phyloP scores from a whole-genome alignment of 805 yeast species.

The Wickerhamiella siamensis region DNA sequence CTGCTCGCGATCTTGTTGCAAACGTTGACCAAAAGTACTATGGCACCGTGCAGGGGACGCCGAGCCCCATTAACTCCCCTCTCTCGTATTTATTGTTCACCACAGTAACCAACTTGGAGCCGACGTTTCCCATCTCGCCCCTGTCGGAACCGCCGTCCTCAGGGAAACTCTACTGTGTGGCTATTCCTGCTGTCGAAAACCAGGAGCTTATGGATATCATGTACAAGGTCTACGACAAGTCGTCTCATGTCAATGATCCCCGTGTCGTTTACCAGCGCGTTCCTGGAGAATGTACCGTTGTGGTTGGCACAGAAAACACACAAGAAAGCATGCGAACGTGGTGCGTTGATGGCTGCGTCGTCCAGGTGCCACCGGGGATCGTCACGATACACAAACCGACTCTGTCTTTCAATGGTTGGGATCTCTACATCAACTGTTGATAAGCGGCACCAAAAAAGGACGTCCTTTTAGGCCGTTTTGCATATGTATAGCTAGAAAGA shows the following conservation, averaged over 20 bases:
- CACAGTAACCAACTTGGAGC: conserved; percentile 42
- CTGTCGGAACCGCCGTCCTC: conserved; percentile 32
- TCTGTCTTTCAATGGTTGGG: conserved; percentile 20
- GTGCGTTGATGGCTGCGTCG: conserved; percentile 55
- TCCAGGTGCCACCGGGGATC: conserved; percentile 20
- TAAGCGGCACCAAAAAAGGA: no score
- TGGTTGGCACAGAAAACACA: conserved; percentile 21
- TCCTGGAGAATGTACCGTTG: conserved; percentile 4
- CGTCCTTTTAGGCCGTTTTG: no score
- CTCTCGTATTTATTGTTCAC: conserved; percentile 48
- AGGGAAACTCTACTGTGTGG: conserved; percentile 31
- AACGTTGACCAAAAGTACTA: conserved; percentile 36
- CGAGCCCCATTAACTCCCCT: conserved; percentile 14
- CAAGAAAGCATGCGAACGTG: conserved; percentile 32
- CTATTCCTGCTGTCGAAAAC: conserved; percentile 28
- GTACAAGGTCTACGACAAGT: conserved; percentile 41
- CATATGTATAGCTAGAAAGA: no score
- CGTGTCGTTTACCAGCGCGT: conserved; percentile 35
- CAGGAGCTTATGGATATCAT: conserved; percentile 39
- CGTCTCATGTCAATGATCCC: conserved; percentile 37
- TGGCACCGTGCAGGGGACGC: conserved; percentile 25
- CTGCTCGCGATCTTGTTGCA: conserved; percentile 43
- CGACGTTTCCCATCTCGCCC: conserved; percentile 51
- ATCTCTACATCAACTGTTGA: conserved; percentile 9
- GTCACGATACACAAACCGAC: conserved; percentile 16